Conservation (phyloP, 352 stramenopile species). For the Globisporangium splendens region DNA sequence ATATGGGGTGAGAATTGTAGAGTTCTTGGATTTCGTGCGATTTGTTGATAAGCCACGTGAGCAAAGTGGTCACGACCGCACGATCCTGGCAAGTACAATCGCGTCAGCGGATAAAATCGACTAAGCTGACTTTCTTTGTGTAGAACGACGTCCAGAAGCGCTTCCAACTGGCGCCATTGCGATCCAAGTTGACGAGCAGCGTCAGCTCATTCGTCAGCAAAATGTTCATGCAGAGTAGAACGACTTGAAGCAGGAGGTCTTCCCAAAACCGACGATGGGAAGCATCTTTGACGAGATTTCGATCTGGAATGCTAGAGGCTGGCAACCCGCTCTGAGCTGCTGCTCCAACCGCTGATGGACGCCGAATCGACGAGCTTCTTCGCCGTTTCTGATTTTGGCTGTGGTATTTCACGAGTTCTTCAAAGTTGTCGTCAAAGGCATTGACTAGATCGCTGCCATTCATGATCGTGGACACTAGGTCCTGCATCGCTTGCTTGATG, state of each 20-base stretch:
- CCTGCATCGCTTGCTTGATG: constrained; percentile 34
- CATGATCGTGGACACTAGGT: constrained; percentile 30
- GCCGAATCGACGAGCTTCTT: constrained; percentile 3
- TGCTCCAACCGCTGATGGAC: neutral
- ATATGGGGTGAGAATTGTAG: constrained; percentile 32
- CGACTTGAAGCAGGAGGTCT: constrained; percentile 41
- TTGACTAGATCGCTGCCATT: constrained; percentile 26
- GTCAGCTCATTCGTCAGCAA: constrained; percentile 54
- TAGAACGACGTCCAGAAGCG: constrained; percentile 45
- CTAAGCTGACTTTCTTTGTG: constrained; percentile 45
- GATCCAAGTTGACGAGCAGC: constrained; percentile 33
- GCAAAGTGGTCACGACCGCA: constrained; percentile 33
- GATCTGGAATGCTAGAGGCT: neutral
- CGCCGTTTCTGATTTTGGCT: constrained; percentile 8
- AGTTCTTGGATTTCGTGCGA: constrained; percentile 39
- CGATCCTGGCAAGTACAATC: constrained; percentile 28
- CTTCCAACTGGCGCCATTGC: constrained; percentile 33
- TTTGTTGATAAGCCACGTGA: constrained; percentile 54
- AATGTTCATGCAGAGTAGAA: constrained; percentile 54
- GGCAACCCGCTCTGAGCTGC: neutral
- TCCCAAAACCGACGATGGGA: constrained; percentile 22
- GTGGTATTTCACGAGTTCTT: constrained; percentile 22
- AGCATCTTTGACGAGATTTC: neutral
- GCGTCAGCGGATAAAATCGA: constrained; percentile 30
- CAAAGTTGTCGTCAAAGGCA: constrained; percentile 48